phyloP scores from a whole-genome alignment of 257 asterid genomes.

The Marsdenia floribunda region DNA sequence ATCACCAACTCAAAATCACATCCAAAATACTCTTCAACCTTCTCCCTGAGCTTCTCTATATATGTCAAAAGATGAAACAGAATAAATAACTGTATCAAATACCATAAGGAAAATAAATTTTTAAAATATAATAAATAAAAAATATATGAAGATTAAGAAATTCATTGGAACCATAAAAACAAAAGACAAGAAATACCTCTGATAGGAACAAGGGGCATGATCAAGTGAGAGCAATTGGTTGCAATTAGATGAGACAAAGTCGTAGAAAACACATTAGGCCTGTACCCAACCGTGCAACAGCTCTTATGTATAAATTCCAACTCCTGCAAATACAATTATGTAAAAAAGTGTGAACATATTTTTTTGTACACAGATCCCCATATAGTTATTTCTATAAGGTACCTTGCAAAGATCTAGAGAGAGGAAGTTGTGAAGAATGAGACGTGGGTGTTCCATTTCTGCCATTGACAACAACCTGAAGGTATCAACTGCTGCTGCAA shows the following conservation, averaged over 20 bases:
- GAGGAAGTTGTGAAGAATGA: constrained; percentile 31
- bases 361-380: background rate
- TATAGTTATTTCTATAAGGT: background rate
- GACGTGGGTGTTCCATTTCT: constrained; percentile 29
- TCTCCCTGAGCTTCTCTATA: constrained; percentile 73
- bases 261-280: constrained; percentile 87
- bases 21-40: constrained; percentile 71
- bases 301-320: constrained; percentile 86
- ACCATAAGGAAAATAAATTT: background rate
- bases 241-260: constrained; percentile 84
- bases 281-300: constrained; percentile 82
- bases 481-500: background rate
- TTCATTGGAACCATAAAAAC: background rate
- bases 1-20: constrained; percentile 76
- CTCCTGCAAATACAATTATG: constrained; percentile 36
- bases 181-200: constrained; percentile 44
- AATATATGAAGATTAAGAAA: background rate
- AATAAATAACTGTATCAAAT: constrained; percentile 4
- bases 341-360: background rate
- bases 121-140: background rate
- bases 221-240: constrained; percentile 67
- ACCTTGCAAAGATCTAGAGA: constrained; percentile 33
- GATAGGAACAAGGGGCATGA: constrained; percentile 71
- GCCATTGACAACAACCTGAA: background rate
- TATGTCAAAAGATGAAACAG: background rate